Conservation (phyloP, 805 yeast species). For the Metschnikowia sp. region DNA sequence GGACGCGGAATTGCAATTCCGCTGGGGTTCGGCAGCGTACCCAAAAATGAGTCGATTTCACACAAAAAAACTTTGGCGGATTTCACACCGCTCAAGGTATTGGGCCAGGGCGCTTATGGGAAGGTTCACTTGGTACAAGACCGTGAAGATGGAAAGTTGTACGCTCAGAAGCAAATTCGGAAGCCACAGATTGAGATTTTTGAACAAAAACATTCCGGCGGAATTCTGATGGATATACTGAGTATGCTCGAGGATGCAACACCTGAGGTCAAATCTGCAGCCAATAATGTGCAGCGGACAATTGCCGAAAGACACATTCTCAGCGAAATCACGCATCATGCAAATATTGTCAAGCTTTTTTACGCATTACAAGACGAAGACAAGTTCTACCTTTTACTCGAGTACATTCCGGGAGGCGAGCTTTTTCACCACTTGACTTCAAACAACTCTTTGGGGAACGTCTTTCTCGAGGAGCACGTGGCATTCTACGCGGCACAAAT, state of each 20-base stretch:
- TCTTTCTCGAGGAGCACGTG: slow-evolving; percentile 59
- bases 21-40: slow-evolving; percentile 12
- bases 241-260: slow-evolving; percentile 19
- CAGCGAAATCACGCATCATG: slow-evolving; percentile 39
- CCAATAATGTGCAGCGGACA: slow-evolving; percentile 17
- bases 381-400: slow-evolving; percentile 41
- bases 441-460: slow-evolving; percentile 35
- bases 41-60: slow-evolving; percentile 2
- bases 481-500: slow-evolving; percentile 80
- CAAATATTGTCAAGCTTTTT: slow-evolving; percentile 40
- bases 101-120: slow-evolving; percentile 45
- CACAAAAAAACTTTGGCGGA: slow-evolving; percentile 31
- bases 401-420: slow-evolving; percentile 45
- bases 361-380: slow-evolving; percentile 45
- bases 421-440: slow-evolving; percentile 38
- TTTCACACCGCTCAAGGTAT: slow-evolving; percentile 41
- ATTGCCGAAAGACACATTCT: slow-evolving; percentile 19
- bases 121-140: slow-evolving; percentile 42
- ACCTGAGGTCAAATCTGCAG: slow-evolving; percentile 8
- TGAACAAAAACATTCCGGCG: slow-evolving; percentile 24
- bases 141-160: slow-evolving; percentile 33
- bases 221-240: slow-evolving; percentile 9
- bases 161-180: slow-evolving; percentile 43
- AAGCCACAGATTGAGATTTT: slow-evolving; percentile 23
- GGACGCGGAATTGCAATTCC: slow-evolving; percentile 16